Evolutionary conservation across 306 rosid genomes (phyloP).

Genomic region (Prosopis cineraria): DNA sequence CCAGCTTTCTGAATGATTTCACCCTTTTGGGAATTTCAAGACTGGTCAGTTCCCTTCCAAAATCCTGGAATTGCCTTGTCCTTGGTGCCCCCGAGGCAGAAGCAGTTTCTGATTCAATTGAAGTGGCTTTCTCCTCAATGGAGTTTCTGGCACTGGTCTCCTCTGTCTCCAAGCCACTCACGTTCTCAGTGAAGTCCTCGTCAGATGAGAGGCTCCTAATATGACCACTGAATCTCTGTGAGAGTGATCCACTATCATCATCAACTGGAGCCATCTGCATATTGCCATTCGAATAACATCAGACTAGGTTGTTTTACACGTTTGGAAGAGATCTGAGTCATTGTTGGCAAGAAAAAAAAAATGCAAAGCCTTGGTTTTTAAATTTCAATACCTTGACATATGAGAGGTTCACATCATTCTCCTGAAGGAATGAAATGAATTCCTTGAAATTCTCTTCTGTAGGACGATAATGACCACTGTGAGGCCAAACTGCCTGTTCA

Average conservation of each 20-base stretch:
- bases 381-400: constrained; percentile 77
- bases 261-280: constrained; percentile 78
- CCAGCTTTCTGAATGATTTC: constrained; percentile 37
- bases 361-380: neutral
- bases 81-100: constrained; percentile 37
- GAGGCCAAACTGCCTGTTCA: constrained; percentile 98
- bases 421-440: constrained; percentile 76
- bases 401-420: constrained; percentile 76
- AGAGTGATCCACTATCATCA: constrained; percentile 51
- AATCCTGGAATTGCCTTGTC: constrained; percentile 34
- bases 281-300: constrained; percentile 34
- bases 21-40: constrained; percentile 63
- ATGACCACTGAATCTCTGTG: constrained; percentile 59
- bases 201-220: constrained; percentile 77
- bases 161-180: constrained; percentile 49
- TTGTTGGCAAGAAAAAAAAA: neutral
- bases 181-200: constrained; percentile 58
- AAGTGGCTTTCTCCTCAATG: constrained; percentile 34
- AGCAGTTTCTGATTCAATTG: constrained; percentile 31
- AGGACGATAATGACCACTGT: constrained; percentile 95
- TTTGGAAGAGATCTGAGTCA: constrained; percentile 24
- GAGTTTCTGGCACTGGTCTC: constrained; percentile 39
- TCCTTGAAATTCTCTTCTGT: constrained; percentile 88
- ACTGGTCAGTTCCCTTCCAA: constrained; percentile 46
- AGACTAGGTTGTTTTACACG: constrained; percentile 28